A percentile compares a stretch with the other conserved stretches of the same genome.
Evolutionary conservation across 2,329 filamentous ascomycete species (phyloP).

Genomic region (Diplodia scrobiculata): DNA sequence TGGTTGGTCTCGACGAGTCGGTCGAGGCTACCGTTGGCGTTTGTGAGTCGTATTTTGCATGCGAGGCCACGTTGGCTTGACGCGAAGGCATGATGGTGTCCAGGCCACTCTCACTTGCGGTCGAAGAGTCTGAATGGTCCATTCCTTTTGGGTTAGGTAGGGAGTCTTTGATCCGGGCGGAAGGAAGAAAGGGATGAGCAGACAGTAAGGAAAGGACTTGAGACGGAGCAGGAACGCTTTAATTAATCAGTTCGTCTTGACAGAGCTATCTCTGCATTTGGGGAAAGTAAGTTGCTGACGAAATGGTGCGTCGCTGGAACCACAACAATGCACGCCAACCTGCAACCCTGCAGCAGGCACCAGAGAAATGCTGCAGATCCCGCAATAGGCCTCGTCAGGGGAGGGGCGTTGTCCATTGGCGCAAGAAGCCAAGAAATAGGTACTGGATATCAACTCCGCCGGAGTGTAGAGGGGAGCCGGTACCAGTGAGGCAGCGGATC

Average conservation of each 20-base stretch:
- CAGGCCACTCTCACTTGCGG: not conserved
- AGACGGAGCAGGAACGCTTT: not conserved
- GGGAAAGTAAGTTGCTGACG: not conserved
- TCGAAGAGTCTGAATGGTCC: not conserved
- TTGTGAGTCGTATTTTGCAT: not conserved
- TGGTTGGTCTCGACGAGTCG: not conserved
- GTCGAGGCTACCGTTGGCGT: not conserved
- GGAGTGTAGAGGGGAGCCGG: slow-evolving; percentile 25
- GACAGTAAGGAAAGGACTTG: not conserved
- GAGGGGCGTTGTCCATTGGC: not conserved
- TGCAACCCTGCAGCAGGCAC: not conserved
- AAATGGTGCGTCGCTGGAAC: not conserved
- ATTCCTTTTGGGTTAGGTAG: not conserved
- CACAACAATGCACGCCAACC: not conserved
- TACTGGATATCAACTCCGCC: not conserved
- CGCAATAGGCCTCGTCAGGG: not conserved
- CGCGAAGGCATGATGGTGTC: not conserved
- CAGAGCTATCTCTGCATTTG: not conserved
- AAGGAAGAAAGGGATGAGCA: not conserved
- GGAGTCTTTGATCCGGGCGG: not conserved
- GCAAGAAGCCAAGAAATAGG: not conserved
- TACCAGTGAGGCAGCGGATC: slow-evolving; percentile 3
- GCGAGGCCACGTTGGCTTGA: not conserved
- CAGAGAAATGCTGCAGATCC: slow-evolving; percentile 3
- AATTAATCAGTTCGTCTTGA: not conserved